Evolutionary conservation across 164 flowering plant genomes (phyloP).

Genomic region (Chimonanthus salicifolius): DNA sequence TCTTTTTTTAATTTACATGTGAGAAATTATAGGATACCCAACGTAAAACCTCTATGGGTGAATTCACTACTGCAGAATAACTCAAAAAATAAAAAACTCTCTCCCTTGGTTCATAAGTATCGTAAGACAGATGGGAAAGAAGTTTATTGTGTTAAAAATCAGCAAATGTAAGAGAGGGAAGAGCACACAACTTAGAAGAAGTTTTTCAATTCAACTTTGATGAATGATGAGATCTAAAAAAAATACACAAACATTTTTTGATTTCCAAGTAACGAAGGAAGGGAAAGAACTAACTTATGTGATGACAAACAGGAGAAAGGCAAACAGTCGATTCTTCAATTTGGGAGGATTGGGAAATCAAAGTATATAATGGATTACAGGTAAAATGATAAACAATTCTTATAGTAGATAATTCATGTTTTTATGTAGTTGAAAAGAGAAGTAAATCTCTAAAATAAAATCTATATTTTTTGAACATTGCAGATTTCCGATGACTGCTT

Average conservation of each 20-base stretch:
- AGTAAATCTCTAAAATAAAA: neutral
- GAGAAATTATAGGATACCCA: no score
- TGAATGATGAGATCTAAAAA: neutral
- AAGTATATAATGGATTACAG: slow-evolving; percentile 89
- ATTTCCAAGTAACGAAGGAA: neutral
- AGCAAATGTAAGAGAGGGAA: no score
- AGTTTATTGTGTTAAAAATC: no score
- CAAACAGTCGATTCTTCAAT: slow-evolving; percentile 72
- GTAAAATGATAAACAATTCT: slow-evolving; percentile 23
- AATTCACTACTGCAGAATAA: no score
- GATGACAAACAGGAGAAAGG: slow-evolving; percentile 43
- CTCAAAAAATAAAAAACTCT: no score
- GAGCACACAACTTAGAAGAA: no score
- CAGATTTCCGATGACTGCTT: slow-evolving; percentile 91
- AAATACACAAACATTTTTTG: neutral
- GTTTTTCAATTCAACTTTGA: neutral
- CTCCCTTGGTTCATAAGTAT: no score
- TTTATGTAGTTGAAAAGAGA: no score
- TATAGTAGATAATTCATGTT: neutral
- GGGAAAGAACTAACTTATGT: neutral
- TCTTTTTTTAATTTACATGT: no score
- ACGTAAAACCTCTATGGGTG: no score
- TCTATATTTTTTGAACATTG: slow-evolving; percentile 10
- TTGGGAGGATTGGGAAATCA: slow-evolving; percentile 70
- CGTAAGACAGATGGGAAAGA: no score